Evolutionary conservation across 1,139 yeast species (phyloP), one percentile per base, ranked within the genome.

Genomic region (Diutina sp.): DNA sequence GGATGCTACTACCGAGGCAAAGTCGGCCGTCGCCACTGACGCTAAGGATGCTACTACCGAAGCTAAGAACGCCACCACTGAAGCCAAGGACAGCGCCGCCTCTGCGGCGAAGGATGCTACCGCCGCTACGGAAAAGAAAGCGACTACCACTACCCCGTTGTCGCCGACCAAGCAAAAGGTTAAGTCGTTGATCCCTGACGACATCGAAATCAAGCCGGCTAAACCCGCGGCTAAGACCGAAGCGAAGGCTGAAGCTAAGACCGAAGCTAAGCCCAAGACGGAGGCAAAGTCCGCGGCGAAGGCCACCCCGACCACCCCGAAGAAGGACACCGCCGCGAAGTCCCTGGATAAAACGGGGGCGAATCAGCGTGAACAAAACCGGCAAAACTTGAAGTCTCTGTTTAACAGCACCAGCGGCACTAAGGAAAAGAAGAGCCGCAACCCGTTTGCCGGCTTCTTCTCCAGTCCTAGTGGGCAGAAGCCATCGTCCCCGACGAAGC

Each of bases 31-130:
- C 59, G 56, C 25, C 45, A 63, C 58, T 59, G 67, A 85, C 85
- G 67, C 75, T 85, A 67, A 84, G 84, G 14, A 72, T 84, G 45
- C 79, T 85, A 47, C 79, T 87, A 14, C 83, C 84, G 60, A 82
- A 53, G 72, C 79, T 59, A 80, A 79, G 69, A 59, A 55, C n/a
- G 32, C 12, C 48, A 58, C 60, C 57, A 66, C 65, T 5, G 72
- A 64, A 55, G 68, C 68, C 59, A 65, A 65, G 61, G 46, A 16
- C 28, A 32, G 16, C 28, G 14, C 16, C 12, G n/a, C 18, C 28
- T 9, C 32, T 16, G 52, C 11, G 44, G n/a, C 32, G 2, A 16
- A 51, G 30, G 67, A 67, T 60, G 67, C 67, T 58, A 69, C 66
- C 55, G 68, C 64, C 46, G 61, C 63, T 46, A 61, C 61, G 55